phyloP scores from a whole-genome alignment of 805 yeast species.

The Hanseniaspora vineae region DNA sequence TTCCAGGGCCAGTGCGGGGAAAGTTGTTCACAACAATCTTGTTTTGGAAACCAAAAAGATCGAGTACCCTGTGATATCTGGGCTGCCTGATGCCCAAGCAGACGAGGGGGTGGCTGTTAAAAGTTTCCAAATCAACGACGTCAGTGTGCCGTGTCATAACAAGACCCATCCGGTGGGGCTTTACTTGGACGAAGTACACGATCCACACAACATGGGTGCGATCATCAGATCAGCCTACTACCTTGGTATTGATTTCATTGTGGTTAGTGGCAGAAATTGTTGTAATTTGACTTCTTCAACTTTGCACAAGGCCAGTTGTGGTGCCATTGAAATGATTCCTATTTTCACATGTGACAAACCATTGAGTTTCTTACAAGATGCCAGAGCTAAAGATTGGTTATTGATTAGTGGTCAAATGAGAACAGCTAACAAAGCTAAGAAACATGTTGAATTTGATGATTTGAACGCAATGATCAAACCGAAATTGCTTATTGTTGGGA shows the following conservation, averaged over 20 bases:
- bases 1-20: not conserved
- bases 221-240: conserved; percentile 67
- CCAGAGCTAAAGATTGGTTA: conserved; percentile 51
- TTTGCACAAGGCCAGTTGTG: conserved; percentile 71
- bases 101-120: not conserved
- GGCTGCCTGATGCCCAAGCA: conserved; percentile 1
- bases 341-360: conserved; percentile 49
- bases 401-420: conserved; percentile 46
- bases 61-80: conserved; percentile 16
- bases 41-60: conserved; percentile 57
- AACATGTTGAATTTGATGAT: conserved; percentile 28
- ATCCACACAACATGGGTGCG: conserved; percentile 83
- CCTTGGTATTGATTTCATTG: conserved; percentile 71
- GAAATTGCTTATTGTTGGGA: conserved; percentile 62
- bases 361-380: conserved; percentile 43
- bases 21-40: conserved; percentile 68
- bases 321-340: conserved; percentile 66
- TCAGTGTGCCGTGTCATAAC: conserved; percentile 2
- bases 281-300: conserved; percentile 59
- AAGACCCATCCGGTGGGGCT: conserved; percentile 49
- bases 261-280: conserved; percentile 54
- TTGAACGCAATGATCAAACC: conserved; percentile 41
- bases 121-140: not conserved
- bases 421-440: conserved; percentile 22
- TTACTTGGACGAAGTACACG: conserved; percentile 67